These are phyloP conservation scores for Podospora sp. DNA, from an alignment of 495 filamentous ascomycete genomes.

Conservation along the genomic window DNA sequence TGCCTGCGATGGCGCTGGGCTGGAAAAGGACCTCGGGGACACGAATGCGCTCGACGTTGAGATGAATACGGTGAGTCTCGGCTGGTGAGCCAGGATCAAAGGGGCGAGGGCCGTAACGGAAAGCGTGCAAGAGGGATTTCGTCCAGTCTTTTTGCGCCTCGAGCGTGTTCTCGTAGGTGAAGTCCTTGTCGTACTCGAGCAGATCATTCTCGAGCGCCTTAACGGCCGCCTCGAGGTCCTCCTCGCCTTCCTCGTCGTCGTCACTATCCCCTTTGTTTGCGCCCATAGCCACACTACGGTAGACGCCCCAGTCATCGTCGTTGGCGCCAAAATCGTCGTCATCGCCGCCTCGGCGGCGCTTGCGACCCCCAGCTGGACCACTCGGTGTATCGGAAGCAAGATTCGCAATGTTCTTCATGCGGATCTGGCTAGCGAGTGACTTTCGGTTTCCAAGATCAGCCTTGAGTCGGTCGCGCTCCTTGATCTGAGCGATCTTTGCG, in stretches of 20 bases:
- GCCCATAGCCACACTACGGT: slow-evolving; percentile 84
- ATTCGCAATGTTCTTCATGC: slow-evolving; percentile 98
- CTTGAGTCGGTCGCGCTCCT: slow-evolving; percentile 88
- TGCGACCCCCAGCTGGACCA: slow-evolving; percentile 56
- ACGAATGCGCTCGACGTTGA: slow-evolving; percentile 95
- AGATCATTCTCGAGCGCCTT: slow-evolving; percentile 79
- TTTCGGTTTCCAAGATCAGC: slow-evolving; percentile 94
- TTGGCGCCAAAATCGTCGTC: slow-evolving; percentile 97
- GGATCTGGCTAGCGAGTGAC: slow-evolving; percentile 89
- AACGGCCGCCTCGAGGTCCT: slow-evolving; percentile 74
- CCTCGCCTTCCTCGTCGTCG: slow-evolving; percentile 79
- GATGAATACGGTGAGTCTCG: slow-evolving; percentile 84
- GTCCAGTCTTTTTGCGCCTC: slow-evolving; percentile 95
- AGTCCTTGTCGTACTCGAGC: slow-evolving; percentile 80
- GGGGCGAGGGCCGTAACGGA: slow-evolving; percentile 81
- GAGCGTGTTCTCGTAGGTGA: slow-evolving; percentile 86
- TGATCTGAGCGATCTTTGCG: slow-evolving; percentile 77
- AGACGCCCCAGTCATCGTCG: slow-evolving; percentile 96
- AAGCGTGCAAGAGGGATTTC: slow-evolving; percentile 84
- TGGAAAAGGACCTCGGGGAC: slow-evolving; percentile 96
- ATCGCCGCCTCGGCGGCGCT: slow-evolving; percentile 71
- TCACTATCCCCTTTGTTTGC: slow-evolving; percentile 64
- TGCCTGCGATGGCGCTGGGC: slow-evolving; percentile 82
- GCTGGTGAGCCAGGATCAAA: slow-evolving; percentile 79
- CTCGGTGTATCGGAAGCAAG: slow-evolving; percentile 85